A percentile compares a stretch with the other conserved stretches of the same genome.
Conservation (phyloP, 331 rosid species). For the Rhamnella rubrinervis region DNA sequence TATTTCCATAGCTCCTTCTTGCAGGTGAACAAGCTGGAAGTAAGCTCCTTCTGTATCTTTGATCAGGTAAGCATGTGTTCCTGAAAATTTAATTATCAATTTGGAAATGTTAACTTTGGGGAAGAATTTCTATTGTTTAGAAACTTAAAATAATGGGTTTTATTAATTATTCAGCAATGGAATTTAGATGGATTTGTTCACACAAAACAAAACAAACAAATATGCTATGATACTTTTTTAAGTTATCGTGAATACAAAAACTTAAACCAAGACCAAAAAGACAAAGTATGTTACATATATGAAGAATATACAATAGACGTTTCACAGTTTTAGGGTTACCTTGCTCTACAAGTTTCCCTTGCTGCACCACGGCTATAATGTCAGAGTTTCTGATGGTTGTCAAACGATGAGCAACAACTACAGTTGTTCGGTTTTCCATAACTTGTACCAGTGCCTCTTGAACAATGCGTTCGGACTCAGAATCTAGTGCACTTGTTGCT, state of each 20-base stretch:
- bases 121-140: background rate
- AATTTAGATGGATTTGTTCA: background rate
- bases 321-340: slow-evolving; percentile 31
- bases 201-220: background rate
- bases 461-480: slow-evolving; percentile 45
- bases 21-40: slow-evolving; percentile 63
- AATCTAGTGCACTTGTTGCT: slow-evolving; percentile 55
- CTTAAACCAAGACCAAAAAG: too few species aligned
- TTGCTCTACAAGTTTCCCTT: slow-evolving; percentile 59
- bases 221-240: background rate
- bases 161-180: background rate
- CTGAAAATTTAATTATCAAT: slow-evolving; percentile 15
- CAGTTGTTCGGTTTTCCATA: slow-evolving; percentile 64
- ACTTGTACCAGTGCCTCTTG: slow-evolving; percentile 57
- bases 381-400: slow-evolving; percentile 66
- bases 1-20: slow-evolving; percentile 28
- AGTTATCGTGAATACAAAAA: too few species aligned
- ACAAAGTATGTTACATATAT: too few species aligned
- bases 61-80: slow-evolving; percentile 50
- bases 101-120: background rate
- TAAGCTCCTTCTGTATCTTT: slow-evolving; percentile 63
- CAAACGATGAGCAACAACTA: slow-evolving; percentile 72
- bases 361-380: slow-evolving; percentile 65
- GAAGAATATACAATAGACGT: too few species aligned
- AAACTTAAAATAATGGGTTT: background rate